These are phyloP conservation scores for Pestalotiopsis sp. DNA, from an alignment of 2,329 filamentous ascomycete genomes.

Conservation along the genomic window DNA sequence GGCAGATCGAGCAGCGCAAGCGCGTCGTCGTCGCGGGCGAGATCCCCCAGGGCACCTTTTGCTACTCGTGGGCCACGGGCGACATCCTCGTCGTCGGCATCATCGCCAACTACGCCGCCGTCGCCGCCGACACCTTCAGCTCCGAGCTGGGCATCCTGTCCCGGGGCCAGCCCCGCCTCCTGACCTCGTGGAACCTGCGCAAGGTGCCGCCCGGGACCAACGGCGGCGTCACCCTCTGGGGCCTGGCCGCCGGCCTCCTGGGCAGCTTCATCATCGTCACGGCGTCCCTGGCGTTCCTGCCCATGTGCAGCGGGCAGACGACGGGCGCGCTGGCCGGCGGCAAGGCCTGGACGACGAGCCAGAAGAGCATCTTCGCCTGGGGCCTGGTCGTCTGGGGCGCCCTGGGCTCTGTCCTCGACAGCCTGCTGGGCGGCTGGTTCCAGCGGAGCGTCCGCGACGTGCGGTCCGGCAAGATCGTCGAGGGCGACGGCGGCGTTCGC, in stretches of 20 bases:
- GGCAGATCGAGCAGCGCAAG: conserved; percentile 56
- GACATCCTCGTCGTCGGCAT: conserved; percentile 68
- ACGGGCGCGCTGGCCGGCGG: conserved; percentile 44
- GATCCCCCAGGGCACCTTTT: conserved; percentile 43
- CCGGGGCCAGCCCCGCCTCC: conserved; percentile 74
- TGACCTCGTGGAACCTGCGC: conserved; percentile 77
- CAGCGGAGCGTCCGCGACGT: conserved; percentile 88
- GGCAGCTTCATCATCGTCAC: conserved; percentile 75
- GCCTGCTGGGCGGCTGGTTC: conserved; percentile 79
- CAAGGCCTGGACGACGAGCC: conserved; percentile 48
- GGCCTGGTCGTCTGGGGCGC: conserved; percentile 74
- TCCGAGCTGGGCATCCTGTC: conserved; percentile 94
- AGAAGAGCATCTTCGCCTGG: conserved; percentile 51
- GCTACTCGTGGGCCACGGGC: conserved; percentile 60
- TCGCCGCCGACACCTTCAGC: conserved; percentile 90
- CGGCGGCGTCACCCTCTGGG: conserved; percentile 80
- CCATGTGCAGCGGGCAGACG: conserved; percentile 61
- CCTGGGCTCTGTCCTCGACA: conserved; percentile 84
- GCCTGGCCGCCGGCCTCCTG: conserved; percentile 72
- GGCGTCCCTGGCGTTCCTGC: conserved; percentile 66
- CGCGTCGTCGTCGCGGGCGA: conserved; percentile 39
- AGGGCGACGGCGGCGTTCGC: conserved; percentile 75
- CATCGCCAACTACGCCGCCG: conserved; percentile 85
- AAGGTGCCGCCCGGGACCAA: conserved; percentile 90
- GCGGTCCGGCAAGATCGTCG: conserved; percentile 83